These are phyloP conservation scores for Plasmodium coatneyi DNA, from an alignment of 169 alveolate species.

Conservation along the genomic window DNA sequence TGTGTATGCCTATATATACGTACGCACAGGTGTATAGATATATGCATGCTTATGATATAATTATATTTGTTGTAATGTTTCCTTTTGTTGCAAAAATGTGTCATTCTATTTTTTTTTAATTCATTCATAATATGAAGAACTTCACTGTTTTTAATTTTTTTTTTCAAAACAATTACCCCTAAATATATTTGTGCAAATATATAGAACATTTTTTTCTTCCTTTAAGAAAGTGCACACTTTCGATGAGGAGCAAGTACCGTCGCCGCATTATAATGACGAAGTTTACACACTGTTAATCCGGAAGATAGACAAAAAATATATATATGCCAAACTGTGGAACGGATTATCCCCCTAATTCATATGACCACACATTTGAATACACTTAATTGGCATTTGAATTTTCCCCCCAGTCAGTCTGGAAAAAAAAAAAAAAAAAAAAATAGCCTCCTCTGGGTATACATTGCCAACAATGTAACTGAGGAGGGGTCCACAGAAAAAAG, in stretches of 20 bases:
- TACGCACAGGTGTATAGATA: not conserved
- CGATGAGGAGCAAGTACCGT: not conserved
- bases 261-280: not conserved
- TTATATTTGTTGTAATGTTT: conserved; percentile 41
- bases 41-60: conserved; percentile 26
- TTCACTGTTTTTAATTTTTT: conserved; percentile 24
- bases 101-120: conserved; percentile 29
- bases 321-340: not conserved
- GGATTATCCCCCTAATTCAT: not conserved
- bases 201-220: not conserved
- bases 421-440: conserved; percentile 2
- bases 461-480: not conserved
- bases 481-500: not conserved
- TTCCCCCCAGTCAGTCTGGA: not conserved
- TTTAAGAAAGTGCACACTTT: not conserved
- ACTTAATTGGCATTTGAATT: not conserved
- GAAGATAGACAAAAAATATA: not conserved
- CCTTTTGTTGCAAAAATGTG: conserved; percentile 16
- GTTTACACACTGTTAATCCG: not conserved
- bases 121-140: conserved; percentile 46
- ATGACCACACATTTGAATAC: not conserved
- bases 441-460: not conserved
- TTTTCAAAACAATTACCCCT: conserved; percentile 30
- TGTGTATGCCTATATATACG: conserved; percentile 7
- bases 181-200: conserved; percentile 30